Percentiles rank a stretch among this genome's conserved stretches.
phyloP scores from a whole-genome alignment of 495 filamentous ascomycete species.

The Penicillium ucsense region DNA sequence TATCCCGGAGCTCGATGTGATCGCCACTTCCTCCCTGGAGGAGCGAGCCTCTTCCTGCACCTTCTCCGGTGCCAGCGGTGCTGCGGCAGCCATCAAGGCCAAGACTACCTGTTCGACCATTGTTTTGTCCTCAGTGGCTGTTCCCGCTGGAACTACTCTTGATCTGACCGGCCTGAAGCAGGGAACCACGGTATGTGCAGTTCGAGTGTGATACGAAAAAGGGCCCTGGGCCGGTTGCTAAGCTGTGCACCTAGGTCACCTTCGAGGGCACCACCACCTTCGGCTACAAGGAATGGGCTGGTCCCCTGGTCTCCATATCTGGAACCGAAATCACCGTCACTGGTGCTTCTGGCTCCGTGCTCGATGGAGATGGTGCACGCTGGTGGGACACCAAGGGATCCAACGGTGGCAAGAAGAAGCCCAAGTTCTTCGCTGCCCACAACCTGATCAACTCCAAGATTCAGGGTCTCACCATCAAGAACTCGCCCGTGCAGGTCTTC shows the following conservation, averaged over 20 bases:
- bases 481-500: conserved; percentile 56
- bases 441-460: conserved; percentile 32
- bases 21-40: conserved; percentile 1
- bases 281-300: conserved; percentile 44
- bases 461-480: conserved; percentile 36
- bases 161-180: conserved; percentile 37
- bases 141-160: conserved; percentile 43
- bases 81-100: conserved; percentile 25
- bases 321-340: conserved; percentile 38
- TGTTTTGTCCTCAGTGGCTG: conserved; percentile 32
- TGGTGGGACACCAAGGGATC: conserved; percentile 46
- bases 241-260: conserved; percentile 25
- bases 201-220: too few relatives aligned
- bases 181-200: conserved; percentile 28
- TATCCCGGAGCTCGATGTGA: neutral
- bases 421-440: conserved; percentile 49
- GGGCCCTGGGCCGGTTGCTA: too few relatives aligned
- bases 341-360: conserved; percentile 26
- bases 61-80: conserved; percentile 14
- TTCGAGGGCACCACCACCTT: conserved; percentile 43
- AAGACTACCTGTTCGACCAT: conserved; percentile 44
- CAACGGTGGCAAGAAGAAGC: conserved; percentile 49
- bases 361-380: conserved; percentile 33
- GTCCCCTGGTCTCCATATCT: conserved; percentile 38
- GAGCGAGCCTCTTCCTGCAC: conserved; percentile 11